phyloP scores from a whole-genome alignment of 2,329 filamentous ascomycete genomes.

The Aspergillus quadrilineatus region DNA sequence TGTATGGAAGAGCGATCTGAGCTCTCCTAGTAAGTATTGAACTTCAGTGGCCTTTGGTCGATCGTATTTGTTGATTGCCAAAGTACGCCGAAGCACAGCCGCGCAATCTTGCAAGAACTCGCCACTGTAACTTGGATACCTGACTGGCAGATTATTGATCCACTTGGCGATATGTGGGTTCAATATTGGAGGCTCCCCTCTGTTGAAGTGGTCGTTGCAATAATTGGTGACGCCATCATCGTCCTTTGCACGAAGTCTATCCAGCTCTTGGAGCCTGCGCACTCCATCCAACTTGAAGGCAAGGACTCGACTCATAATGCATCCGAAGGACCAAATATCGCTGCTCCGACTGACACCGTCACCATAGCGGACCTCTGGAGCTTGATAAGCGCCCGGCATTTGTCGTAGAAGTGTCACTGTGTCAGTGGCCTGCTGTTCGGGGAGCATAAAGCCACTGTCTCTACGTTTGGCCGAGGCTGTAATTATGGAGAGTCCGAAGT shows the following conservation, averaged over 20 bases:
- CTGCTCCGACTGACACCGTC: constrained; percentile 9
- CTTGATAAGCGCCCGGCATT: constrained; percentile 10
- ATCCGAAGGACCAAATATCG: constrained; percentile 26
- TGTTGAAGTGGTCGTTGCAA: constrained; percentile 13
- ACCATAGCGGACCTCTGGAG: constrained; percentile 14
- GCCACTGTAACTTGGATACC: too few relatives aligned
- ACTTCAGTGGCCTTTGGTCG: too few relatives aligned
- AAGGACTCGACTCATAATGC: constrained; percentile 21
- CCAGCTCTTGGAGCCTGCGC: constrained; percentile 4
- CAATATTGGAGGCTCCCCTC: constrained; percentile 3
- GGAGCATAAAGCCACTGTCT: too few relatives aligned
- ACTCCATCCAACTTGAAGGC: constrained; percentile 15
- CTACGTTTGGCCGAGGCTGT: not conserved
- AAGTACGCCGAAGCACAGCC: too few relatives aligned
- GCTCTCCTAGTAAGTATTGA: too few relatives aligned
- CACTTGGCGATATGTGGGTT: constrained; percentile 18
- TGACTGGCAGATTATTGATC: constrained; percentile 5
- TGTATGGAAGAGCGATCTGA: too few relatives aligned
- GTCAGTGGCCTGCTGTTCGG: too few relatives aligned
- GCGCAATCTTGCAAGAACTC: too few relatives aligned
- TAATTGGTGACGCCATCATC: constrained; percentile 5
- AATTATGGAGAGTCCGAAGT: constrained; percentile 26
- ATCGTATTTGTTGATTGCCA: too few relatives aligned
- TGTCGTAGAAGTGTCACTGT: too few relatives aligned
- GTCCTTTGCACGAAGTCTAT: not conserved